Conservation (phyloP, 176 grass and related monocot genomes). For the Rhynchospora breviuscula region DNA sequence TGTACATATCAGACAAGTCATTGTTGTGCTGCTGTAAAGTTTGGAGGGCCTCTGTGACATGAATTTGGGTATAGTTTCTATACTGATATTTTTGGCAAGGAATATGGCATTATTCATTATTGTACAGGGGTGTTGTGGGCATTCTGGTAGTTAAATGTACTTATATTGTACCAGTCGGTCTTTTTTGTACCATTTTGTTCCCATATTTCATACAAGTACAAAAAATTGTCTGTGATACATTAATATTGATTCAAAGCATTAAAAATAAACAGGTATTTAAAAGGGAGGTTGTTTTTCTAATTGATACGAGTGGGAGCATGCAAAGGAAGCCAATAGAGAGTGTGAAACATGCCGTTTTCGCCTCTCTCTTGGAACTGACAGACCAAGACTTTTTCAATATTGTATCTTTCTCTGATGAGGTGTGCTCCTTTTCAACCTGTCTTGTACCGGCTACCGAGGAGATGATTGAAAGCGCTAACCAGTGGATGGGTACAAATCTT, state of each 20-base stretch:
- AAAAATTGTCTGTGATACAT: slow-evolving; percentile 1
- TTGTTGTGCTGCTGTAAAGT: slow-evolving; percentile 8
- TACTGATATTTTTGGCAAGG: neutral
- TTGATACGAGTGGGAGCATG: slow-evolving; percentile 97
- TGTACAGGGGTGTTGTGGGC: slow-evolving; percentile 15
- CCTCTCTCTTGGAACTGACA: slow-evolving; percentile 56
- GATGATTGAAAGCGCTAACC: slow-evolving; percentile 50
- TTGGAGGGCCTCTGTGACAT: neutral
- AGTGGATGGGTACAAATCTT: slow-evolving; percentile 69
- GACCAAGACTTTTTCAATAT: slow-evolving; percentile 76
- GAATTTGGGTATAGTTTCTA: neutral
- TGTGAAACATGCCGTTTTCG: slow-evolving; percentile 59
- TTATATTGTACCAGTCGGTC: slow-evolving; percentile 8
- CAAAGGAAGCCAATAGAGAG: slow-evolving; percentile 78
- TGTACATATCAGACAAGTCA: slow-evolving; percentile 2
- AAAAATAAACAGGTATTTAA: slow-evolving; percentile 56
- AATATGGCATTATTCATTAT: slow-evolving; percentile 16
- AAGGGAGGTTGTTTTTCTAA: slow-evolving; percentile 64
- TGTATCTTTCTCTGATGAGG: slow-evolving; percentile 73
- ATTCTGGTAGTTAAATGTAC: neutral
- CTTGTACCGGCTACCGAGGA: slow-evolving; percentile 66
- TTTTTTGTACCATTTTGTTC: neutral
- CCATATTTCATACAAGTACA: neutral
- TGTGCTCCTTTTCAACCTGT: slow-evolving; percentile 62
- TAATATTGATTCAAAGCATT: slow-evolving; percentile 12